These are phyloP conservation scores for Pyracantha coccinea DNA, from an alignment of 331 rosid genomes.

Conservation along the genomic window DNA sequence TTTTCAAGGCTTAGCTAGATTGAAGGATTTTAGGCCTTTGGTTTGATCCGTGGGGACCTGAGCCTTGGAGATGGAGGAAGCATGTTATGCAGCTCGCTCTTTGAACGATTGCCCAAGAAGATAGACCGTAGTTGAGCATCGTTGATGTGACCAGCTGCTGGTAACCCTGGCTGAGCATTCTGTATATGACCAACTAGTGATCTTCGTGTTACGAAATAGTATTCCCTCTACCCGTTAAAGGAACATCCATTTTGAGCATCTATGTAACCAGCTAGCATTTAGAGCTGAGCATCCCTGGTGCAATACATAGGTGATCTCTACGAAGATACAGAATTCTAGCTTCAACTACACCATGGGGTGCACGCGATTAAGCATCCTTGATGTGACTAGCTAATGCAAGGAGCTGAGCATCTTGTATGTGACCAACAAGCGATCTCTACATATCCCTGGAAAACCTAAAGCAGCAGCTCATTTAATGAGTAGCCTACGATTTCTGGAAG, in stretches of 20 bases:
- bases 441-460: too few species aligned
- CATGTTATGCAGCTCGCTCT: fast-evolving
- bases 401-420: too few species aligned
- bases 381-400: neutral
- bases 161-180: neutral
- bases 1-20: neutral
- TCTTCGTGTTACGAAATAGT: neutral
- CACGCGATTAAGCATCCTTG: neutral
- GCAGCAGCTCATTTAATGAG: too few species aligned
- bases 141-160: neutral
- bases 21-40: neutral
- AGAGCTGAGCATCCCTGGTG: too few species aligned
- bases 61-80: fast-evolving
- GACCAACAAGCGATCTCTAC: too few species aligned
- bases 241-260: neutral
- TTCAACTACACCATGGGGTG: fast-evolving
- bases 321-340: too few species aligned
- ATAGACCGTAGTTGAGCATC: neutral
- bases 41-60: fast-evolving
- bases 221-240: neutral
- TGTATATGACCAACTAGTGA: neutral
- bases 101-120: fast-evolving
- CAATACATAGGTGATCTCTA: neutral
- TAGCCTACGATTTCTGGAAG: too few species aligned
- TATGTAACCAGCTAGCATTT: too few species aligned